Evolutionary conservation across 176 grass and related monocot genomes (phyloP), one percentile per base, ranked within the genome.

Genomic region (Miscanthus lutarioriparius): DNA sequence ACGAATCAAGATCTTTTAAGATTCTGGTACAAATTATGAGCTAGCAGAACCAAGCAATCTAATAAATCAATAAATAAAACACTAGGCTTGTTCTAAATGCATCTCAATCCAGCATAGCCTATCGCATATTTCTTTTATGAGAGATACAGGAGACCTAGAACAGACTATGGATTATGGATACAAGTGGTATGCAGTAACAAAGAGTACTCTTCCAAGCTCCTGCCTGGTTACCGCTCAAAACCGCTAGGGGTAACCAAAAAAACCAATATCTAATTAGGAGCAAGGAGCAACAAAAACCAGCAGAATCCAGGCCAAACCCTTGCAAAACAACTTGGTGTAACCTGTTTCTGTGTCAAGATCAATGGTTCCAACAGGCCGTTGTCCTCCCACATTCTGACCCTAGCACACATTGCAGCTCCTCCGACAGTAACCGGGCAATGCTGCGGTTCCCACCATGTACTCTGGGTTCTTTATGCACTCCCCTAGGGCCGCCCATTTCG

Each of bases 351-450:
- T 28, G 65, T 39, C 74, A 28, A 45, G 40, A 51, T 32, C 15
- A 28, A 11, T 15, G 17, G 72, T 13, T 8, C 47, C 35, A 28
- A 58, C 27, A 47, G 16, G 37, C 28, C 17, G 23, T 7, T 30
- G 38, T 32, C 22, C 5, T 51, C 43, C 20, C 53, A 64, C 36
- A 27, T 67, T 10, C 16, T 10, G 35, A 41, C n/a, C 11, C 79
- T 93, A 99, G 76, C 96, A 99, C 58, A 92, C 41, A n/a, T 89
- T 89, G 77, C 96, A 99, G 86, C 96, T 99, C 76, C 62, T 88
- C 67, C 91, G 87, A 48, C 96, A 99, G 84, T 87, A 93, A 15
- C 93, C 96, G 3, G 83, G 86, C 64, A 87, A 73, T 0, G 79
- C 84, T 74, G 76, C 17, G 15, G 87, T 94, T 5, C 96, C 88